Base-by-base conservation (phyloP, 805 yeast genomes). In the Ogataea methanolica region DNA sequence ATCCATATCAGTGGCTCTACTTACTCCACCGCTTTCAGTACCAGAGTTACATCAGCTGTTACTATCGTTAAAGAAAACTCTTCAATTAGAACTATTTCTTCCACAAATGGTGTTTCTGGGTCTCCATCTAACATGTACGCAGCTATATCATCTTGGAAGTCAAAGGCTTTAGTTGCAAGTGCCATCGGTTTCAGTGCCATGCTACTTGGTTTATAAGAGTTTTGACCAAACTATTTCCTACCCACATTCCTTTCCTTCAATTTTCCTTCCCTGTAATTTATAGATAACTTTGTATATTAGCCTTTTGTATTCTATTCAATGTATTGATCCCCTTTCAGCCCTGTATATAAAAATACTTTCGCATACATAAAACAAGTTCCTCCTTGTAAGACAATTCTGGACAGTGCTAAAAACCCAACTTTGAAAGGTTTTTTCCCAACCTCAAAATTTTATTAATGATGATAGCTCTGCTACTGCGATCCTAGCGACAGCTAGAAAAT, bases 81-180 rank as follows among this genome's bases (percentile, higher is more conserved):
- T 29, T 48, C 63, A 2, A 42, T 55, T 6, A 54, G 54, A 2
- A 43, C 57, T 2, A 45, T 46, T 11, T 39, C 56, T 2, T 44
- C 50, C n/a, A 53, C 59, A 16, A 55, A 53, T 41, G 55, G 48
- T 22, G 60, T 54, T 22, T 23, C 39, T 26, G 38, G 44, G 6
- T 36, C 43, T 4, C 48, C 53, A 14, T 17, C 44, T 40, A 45
- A 41, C 35, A 23, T 45, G 8, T 49, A 47, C 36, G 16, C 33
- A 7, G 47, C 47, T 16, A 48, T 44, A 21, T 44, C 53, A 14
- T 39, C 39, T 15, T 59, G 62, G 64, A 59, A 56, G 34, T 31
- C 45, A 15, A 59, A 55, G 39, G 52, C 54, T 7, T 37, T 59
- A 1, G 43, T 61, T 9, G 56, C 53, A 6, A 60, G 59, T 16